phyloP scores from a whole-genome alignment of 805 yeast species.

The Pichia ethanolica region DNA sequence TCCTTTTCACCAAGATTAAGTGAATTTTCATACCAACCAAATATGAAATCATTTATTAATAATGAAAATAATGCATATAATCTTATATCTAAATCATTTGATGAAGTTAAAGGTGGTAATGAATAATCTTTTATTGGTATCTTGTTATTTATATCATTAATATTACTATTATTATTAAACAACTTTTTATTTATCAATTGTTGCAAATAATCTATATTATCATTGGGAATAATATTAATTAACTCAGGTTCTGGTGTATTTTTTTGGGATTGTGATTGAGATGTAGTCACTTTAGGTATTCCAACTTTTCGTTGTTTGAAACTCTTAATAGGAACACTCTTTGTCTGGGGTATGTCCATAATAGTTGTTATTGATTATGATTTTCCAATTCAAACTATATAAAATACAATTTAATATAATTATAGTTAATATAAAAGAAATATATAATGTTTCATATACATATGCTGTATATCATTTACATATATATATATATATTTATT shows the following conservation, averaged over 20 bases:
- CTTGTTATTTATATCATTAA: background rate
- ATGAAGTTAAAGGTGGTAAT: conserved; percentile 16
- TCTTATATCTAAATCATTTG: conserved; percentile 35
- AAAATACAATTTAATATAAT: too few relatives aligned
- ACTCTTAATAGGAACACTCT: background rate
- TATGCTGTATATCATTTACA: too few relatives aligned
- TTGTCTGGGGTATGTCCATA: background rate
- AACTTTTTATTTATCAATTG: background rate
- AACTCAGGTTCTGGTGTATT: background rate
- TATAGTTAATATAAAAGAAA: too few relatives aligned
- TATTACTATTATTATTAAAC: background rate
- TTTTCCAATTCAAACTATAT: too few relatives aligned
- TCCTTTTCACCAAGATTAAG: conserved; percentile 28
- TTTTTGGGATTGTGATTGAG: background rate
- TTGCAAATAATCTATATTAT: background rate
- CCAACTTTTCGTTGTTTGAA: background rate
- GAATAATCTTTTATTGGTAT: background rate
- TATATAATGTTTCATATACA: too few relatives aligned
- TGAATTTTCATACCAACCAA: conserved; percentile 38
- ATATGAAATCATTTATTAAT: conserved; percentile 39
- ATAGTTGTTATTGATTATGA: background rate
- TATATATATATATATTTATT: too few relatives aligned
- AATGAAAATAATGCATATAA: conserved; percentile 41
- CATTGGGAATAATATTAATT: background rate
- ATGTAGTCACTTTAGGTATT: background rate